Evolutionary conservation across 805 yeast genomes (phyloP).

Genomic region (Jamesozyma jinghongensis): DNA sequence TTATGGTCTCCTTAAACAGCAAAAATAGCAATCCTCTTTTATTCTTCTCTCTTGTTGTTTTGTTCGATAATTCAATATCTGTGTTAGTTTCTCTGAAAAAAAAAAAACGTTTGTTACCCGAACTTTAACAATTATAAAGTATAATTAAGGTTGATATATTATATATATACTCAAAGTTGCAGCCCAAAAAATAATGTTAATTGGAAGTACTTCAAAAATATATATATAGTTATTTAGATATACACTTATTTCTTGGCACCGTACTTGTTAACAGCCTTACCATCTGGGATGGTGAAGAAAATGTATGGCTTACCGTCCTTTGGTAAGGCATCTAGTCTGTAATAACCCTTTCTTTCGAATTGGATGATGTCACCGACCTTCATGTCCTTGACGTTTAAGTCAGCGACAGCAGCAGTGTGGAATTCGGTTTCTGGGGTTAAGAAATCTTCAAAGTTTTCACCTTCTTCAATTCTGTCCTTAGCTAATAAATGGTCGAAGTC

Average conservation of each 20-base stretch:
- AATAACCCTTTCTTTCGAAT: slow-evolving; percentile 96
- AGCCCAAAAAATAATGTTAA: too few relatives aligned
- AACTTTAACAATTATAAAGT: too few relatives aligned
- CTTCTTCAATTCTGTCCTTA: slow-evolving; percentile 88
- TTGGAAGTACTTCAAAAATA: too few relatives aligned
- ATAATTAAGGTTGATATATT: too few relatives aligned
- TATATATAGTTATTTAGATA: background rate
- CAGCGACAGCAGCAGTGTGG: slow-evolving; percentile 69
- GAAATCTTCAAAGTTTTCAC: slow-evolving; percentile 87
- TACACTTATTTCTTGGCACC: slow-evolving; percentile 51
- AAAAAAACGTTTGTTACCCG: too few relatives aligned
- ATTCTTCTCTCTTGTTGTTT: too few relatives aligned
- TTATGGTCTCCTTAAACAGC: background rate
- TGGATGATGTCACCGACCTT: slow-evolving; percentile 84
- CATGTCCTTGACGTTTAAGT: slow-evolving; percentile 63
- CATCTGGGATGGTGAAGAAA: slow-evolving; percentile 93
- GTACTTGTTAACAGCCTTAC: slow-evolving; percentile 69
- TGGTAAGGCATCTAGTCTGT: slow-evolving; percentile 57
- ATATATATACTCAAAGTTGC: too few relatives aligned
- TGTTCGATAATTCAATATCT: too few relatives aligned
- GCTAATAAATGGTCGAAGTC: slow-evolving; percentile 93
- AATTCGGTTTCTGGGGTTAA: slow-evolving; percentile 82
- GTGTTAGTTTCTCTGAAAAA: too few relatives aligned
- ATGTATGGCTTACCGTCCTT: slow-evolving; percentile 55
- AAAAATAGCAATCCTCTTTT: too few relatives aligned